These are phyloP conservation scores for Calonectria leucothoes DNA, from an alignment of 2,329 filamentous ascomycete genomes.

Conservation along the genomic window DNA sequence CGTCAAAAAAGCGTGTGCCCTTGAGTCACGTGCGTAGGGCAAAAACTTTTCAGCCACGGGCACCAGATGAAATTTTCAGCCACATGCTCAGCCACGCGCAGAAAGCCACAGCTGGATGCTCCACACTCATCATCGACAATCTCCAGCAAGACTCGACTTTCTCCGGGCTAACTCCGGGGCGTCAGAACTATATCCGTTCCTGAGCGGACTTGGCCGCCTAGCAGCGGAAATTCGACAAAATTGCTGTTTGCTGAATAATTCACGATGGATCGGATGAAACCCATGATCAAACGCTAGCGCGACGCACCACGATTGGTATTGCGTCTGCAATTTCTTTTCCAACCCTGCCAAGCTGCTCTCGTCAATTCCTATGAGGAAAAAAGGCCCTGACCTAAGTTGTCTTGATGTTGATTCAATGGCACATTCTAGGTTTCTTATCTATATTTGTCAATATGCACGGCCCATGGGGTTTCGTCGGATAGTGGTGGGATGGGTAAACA, in stretches of 20 bases:
- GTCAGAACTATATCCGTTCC: slow-evolving; percentile 12
- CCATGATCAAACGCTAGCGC: background rate
- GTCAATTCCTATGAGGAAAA: background rate
- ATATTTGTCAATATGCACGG: slow-evolving; percentile 13
- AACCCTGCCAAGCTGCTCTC: background rate
- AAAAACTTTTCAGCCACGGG: slow-evolving; percentile 10
- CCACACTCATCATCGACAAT: background rate
- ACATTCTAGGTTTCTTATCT: slow-evolving; percentile 16
- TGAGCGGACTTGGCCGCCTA: slow-evolving; percentile 22
- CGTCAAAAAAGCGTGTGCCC: slow-evolving; percentile 50
- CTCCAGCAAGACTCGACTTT: slow-evolving; percentile 1
- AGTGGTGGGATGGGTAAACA: slow-evolving; percentile 20
- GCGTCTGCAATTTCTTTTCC: background rate
- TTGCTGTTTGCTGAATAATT: slow-evolving; percentile 27
- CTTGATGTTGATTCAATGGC: background rate
- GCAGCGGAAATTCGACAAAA: slow-evolving; percentile 30
- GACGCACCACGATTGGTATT: background rate
- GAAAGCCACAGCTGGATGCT: slow-evolving; percentile 24
- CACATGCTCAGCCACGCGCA: background rate
- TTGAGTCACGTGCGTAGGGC: slow-evolving; percentile 52
- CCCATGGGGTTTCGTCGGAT: slow-evolving; percentile 12
- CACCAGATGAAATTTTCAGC: background rate
- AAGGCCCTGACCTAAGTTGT: background rate
- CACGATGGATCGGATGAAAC: slow-evolving; percentile 1
- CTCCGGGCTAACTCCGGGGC: slow-evolving; percentile 28